phyloP scores from a whole-genome alignment of 2,329 filamentous ascomycete species.

The Thyridium curvatum region DNA sequence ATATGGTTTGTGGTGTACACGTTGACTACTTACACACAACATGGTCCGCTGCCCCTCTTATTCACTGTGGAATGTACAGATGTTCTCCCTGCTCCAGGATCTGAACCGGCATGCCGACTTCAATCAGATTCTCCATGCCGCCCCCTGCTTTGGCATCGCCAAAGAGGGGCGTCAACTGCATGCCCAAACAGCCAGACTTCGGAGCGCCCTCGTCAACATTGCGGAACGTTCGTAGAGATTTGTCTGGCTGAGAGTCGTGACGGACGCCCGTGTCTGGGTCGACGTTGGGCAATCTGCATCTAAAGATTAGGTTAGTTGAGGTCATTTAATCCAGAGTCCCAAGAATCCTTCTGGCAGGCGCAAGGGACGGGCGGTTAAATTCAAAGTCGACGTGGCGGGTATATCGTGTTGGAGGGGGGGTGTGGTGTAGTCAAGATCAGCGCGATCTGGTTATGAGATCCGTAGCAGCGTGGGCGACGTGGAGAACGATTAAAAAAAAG shows the following conservation, averaged over 20 bases:
- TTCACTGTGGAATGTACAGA: conserved; percentile 29
- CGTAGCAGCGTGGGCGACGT: too few species aligned
- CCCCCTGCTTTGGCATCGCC: conserved; percentile 14
- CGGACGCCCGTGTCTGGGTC: conserved; percentile 53
- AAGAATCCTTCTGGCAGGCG: too few species aligned
- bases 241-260: conserved; percentile 50
- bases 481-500: too few species aligned
- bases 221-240: conserved; percentile 50
- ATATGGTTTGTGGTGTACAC: background rate
- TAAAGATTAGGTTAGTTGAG: too few species aligned
- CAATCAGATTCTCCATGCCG: conserved; percentile 35
- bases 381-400: too few species aligned
- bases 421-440: too few species aligned
- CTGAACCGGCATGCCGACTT: conserved; percentile 50
- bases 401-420: too few species aligned
- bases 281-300: conserved; percentile 66
- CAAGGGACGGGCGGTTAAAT: too few species aligned
- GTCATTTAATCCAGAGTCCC: too few species aligned
- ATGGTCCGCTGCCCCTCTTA: conserved; percentile 1
- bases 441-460: too few species aligned
- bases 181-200: conserved; percentile 52
- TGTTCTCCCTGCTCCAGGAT: conserved; percentile 42
- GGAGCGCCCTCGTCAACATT: conserved; percentile 55
- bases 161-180: conserved; percentile 58
- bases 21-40: background rate